phyloP scores from a whole-genome alignment of 2,329 filamentous ascomycete species.

The Calonectria multiphialidica region DNA sequence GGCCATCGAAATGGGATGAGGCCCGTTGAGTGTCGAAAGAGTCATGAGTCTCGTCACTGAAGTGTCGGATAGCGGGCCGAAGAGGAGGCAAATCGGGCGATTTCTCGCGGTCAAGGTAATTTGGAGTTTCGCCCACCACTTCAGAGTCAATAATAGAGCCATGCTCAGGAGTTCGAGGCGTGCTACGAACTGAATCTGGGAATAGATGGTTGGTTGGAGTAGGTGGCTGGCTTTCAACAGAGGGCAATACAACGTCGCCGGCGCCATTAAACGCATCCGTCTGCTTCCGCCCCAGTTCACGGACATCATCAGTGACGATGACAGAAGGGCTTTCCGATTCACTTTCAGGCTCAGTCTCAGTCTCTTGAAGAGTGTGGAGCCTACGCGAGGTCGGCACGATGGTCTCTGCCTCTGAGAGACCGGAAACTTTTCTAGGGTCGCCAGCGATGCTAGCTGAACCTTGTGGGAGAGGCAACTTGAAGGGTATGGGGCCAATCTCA shows the following conservation, averaged over 20 bases:
- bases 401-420: slow-evolving; percentile 40
- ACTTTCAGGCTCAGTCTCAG: slow-evolving; percentile 32
- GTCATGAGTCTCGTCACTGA: slow-evolving; percentile 50
- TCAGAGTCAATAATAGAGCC: slow-evolving; percentile 29
- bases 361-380: slow-evolving; percentile 23
- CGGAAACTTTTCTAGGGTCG: slow-evolving; percentile 36
- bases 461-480: slow-evolving; percentile 35
- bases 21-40: slow-evolving; percentile 54
- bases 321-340: slow-evolving; percentile 35
- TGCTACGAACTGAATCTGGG: slow-evolving; percentile 18
- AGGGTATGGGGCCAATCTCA: slow-evolving; percentile 35
- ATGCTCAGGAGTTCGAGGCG: slow-evolving; percentile 37
- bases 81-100: slow-evolving; percentile 53
- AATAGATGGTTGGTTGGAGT: slow-evolving; percentile 34
- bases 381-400: slow-evolving; percentile 32
- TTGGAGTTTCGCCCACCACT: slow-evolving; percentile 21
- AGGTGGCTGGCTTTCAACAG: slow-evolving; percentile 19
- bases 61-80: slow-evolving; percentile 44
- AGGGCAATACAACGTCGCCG: slow-evolving; percentile 24
- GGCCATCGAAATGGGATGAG: slow-evolving; percentile 52
- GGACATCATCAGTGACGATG: slow-evolving; percentile 33
- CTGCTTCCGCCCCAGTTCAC: slow-evolving; percentile 21
- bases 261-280: slow-evolving; percentile 31
- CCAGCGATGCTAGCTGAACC: slow-evolving; percentile 5
- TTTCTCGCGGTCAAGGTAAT: slow-evolving; percentile 39